Percentiles rank a stretch among this genome's conserved stretches.
Evolutionary conservation across 176 grass and related monocot species (phyloP).

Genomic region (Puya raimondii): DNA sequence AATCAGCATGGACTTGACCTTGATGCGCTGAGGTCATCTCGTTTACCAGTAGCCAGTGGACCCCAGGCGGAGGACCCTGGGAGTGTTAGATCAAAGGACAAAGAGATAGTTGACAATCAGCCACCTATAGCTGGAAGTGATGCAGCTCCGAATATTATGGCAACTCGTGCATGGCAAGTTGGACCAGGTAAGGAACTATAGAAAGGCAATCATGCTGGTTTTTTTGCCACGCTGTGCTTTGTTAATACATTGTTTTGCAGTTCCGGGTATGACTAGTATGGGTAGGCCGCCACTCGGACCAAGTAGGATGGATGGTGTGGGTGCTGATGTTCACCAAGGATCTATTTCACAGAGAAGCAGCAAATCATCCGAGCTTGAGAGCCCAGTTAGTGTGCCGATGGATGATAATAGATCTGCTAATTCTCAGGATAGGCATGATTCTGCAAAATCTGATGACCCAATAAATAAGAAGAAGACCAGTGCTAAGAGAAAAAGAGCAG

Average conservation of each 20-base stretch:
- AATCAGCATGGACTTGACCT: slow-evolving; percentile 93
- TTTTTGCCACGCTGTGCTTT: slow-evolving; percentile 13
- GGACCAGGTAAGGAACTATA: slow-evolving; percentile 45
- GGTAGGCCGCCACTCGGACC: slow-evolving; percentile 23
- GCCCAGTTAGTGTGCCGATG: slow-evolving; percentile 62
- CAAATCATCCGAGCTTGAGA: slow-evolving; percentile 58
- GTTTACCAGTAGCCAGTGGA: slow-evolving; percentile 56
- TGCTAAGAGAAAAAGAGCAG: slow-evolving; percentile 81
- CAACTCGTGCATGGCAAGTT: slow-evolving; percentile 57
- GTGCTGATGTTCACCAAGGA: slow-evolving; percentile 54
- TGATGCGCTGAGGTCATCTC: slow-evolving; percentile 58
- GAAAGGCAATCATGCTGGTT: slow-evolving; percentile 23
- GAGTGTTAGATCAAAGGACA: slow-evolving; percentile 54
- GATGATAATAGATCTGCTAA: slow-evolving; percentile 89
- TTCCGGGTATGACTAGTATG: slow-evolving; percentile 41
- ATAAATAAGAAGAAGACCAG: slow-evolving; percentile 60
- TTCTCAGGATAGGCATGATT: slow-evolving; percentile 63
- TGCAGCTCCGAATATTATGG: slow-evolving; percentile 39
- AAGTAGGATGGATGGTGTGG: slow-evolving; percentile 41
- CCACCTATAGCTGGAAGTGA: slow-evolving; percentile 44
- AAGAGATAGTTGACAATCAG: slow-evolving; percentile 50
- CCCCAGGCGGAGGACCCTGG: slow-evolving; percentile 52
- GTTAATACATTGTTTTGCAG: slow-evolving; percentile 25
- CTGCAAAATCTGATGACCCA: slow-evolving; percentile 78
- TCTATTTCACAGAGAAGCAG: slow-evolving; percentile 63